Conservation (phyloP, 805 yeast species). For the Lachancea kluyveri region DNA sequence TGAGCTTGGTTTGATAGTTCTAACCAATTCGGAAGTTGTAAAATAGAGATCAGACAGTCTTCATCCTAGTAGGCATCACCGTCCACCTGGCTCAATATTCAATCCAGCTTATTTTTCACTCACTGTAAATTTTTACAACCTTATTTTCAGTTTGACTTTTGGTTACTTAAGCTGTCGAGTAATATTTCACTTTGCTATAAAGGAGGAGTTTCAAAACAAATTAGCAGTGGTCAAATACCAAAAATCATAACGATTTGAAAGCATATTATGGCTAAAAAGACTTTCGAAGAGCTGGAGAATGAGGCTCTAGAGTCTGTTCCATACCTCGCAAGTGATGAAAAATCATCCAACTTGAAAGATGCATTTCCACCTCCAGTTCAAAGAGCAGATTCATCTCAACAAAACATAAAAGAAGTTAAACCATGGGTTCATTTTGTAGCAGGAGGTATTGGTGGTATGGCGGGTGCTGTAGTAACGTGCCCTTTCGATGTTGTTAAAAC, state of each 20-base stretch:
- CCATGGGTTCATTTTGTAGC: slow-evolving; percentile 82
- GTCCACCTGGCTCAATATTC: too few relatives aligned
- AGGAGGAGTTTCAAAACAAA: too few relatives aligned
- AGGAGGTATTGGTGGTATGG: slow-evolving; percentile 95
- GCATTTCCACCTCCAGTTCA: slow-evolving; percentile 24
- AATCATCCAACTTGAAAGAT: slow-evolving; percentile 46
- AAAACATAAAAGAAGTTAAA: slow-evolving; percentile 28
- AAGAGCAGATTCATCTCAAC: slow-evolving; percentile 4
- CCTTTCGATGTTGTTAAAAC: slow-evolving; percentile 97
- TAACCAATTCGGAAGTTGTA: too few relatives aligned
- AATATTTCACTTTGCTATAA: too few relatives aligned
- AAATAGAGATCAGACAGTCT: too few relatives aligned
- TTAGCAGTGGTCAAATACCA: too few relatives aligned
- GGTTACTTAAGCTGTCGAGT: too few relatives aligned
- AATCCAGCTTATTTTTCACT: too few relatives aligned
- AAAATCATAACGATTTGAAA: slow-evolving; percentile 1
- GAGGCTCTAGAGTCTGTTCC: slow-evolving; percentile 58
- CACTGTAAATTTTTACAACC: too few relatives aligned
- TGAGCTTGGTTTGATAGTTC: too few relatives aligned
- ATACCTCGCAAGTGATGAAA: slow-evolving; percentile 67
- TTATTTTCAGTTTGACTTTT: too few relatives aligned
- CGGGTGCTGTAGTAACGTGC: slow-evolving; percentile 89
- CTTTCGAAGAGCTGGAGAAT: slow-evolving; percentile 33
- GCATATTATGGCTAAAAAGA: slow-evolving; percentile 23
- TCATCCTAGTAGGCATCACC: too few relatives aligned